Percentiles rank a stretch among this genome's conserved stretches.
These are phyloP conservation scores for Aspergillus pseudoterreus DNA, from an alignment of 2,329 filamentous ascomycete species.

Conservation along the genomic window DNA sequence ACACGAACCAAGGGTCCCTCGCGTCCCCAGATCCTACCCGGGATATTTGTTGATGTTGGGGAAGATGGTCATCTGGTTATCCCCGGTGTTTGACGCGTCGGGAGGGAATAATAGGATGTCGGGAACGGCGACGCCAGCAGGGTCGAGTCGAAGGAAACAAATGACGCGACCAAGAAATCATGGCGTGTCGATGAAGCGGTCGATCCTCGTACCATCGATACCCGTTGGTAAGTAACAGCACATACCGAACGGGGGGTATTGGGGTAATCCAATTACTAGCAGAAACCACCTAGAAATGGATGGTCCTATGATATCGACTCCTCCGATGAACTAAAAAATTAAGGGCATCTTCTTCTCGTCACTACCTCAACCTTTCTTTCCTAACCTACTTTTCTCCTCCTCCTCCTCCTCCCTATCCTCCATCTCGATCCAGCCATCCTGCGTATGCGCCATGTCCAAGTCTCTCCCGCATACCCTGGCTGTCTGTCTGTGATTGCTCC, in stretches of 20 bases:
- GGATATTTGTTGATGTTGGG: constrained; percentile 1
- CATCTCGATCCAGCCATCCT: constrained; percentile 19
- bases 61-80: too few species aligned
- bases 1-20: constrained; percentile 18
- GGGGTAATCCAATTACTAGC: neutral
- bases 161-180: neutral
- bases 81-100: too few species aligned
- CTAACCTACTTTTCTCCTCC: constrained; percentile 8
- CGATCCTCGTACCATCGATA: too few species aligned
- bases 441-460: constrained; percentile 33
- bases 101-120: too few species aligned
- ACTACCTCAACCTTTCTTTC: constrained; percentile 9
- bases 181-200: too few species aligned
- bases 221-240: too few species aligned
- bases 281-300: too few species aligned
- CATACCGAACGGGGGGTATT: too few species aligned
- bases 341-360: constrained; percentile 2
- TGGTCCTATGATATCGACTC: too few species aligned
- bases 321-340: constrained; percentile 1
- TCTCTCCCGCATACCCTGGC: constrained; percentile 23
- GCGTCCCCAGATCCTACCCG: constrained; percentile 1
- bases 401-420: constrained; percentile 7
- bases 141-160: neutral
- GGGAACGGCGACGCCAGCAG: neutral
- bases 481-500: constrained; percentile 24